phyloP scores from a whole-genome alignment of 2,329 filamentous ascomycete species.

The Epichloe gansuensis region DNA sequence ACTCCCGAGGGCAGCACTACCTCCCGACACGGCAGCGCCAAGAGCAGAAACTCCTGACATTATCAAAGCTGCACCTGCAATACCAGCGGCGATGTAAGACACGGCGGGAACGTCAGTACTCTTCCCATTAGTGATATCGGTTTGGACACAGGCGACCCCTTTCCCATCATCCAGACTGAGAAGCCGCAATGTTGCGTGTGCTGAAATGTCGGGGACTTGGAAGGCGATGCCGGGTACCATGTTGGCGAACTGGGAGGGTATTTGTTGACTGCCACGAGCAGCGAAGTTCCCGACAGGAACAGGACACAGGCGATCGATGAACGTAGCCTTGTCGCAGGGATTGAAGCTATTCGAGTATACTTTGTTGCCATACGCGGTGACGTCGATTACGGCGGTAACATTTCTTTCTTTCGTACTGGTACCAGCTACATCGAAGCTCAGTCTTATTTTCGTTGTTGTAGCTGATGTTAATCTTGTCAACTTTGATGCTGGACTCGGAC shows the following conservation, averaged over 20 bases:
- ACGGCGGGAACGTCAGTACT: slow-evolving; percentile 63
- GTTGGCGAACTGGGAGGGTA: slow-evolving; percentile 57
- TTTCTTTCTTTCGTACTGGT: slow-evolving; percentile 63
- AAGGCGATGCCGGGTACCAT: slow-evolving; percentile 85
- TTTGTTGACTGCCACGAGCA: slow-evolving; percentile 56
- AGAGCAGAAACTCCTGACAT: slow-evolving; percentile 61
- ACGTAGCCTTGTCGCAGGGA: slow-evolving; percentile 58
- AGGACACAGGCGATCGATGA: slow-evolving; percentile 67
- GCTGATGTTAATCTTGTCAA: slow-evolving; percentile 61
- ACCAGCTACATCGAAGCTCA: slow-evolving; percentile 68
- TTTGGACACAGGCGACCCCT: slow-evolving; percentile 70
- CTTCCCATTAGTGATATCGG: slow-evolving; percentile 77
- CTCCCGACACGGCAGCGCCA: slow-evolving; percentile 37
- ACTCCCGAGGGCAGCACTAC: slow-evolving; percentile 35
- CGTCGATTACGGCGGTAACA: slow-evolving; percentile 61
- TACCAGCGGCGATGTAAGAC: slow-evolving; percentile 69
- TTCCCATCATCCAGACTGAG: slow-evolving; percentile 43
- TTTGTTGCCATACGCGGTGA: slow-evolving; percentile 71
- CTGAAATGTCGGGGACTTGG: slow-evolving; percentile 78
- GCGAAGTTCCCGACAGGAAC: slow-evolving; percentile 64
- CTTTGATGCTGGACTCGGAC: slow-evolving; percentile 41
- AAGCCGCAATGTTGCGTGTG: slow-evolving; percentile 67
- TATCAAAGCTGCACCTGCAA: slow-evolving; percentile 72
- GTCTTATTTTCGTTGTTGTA: slow-evolving; percentile 65
- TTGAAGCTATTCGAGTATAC: slow-evolving; percentile 74